A percentile compares a stretch with the other conserved stretches of the same genome.
These are phyloP conservation scores for Lasiosphaeris hirsuta DNA, from an alignment of 495 filamentous ascomycete species.

Conservation along the genomic window DNA sequence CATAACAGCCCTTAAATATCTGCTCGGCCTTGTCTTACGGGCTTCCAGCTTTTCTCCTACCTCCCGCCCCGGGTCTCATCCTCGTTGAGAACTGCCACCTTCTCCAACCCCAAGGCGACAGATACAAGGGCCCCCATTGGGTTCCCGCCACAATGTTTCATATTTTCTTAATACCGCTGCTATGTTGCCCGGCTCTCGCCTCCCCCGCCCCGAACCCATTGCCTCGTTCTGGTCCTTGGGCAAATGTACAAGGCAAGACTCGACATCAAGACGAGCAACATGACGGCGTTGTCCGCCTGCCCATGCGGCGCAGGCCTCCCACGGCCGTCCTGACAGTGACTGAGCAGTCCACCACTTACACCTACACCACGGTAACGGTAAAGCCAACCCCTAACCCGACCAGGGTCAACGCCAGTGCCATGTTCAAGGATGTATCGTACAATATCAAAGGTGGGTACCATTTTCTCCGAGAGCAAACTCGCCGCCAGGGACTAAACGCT, in stretches of 20 bases:
- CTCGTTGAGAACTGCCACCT: no score
- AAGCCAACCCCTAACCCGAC: neutral
- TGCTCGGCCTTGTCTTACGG: no score
- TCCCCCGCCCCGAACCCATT: neutral
- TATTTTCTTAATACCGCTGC: neutral
- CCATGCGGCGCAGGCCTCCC: constrained; percentile 14
- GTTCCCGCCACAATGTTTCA: neutral
- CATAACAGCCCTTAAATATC: no score
- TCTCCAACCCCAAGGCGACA: neutral
- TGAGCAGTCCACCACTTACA: neutral
- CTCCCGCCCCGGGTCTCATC: no score
- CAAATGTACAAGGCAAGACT: no score
- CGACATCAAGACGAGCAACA: neutral
- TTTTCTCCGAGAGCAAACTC: neutral
- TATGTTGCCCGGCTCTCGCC: neutral
- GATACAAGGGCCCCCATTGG: neutral
- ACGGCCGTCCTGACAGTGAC: neutral
- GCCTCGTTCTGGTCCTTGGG: no score
- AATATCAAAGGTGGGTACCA: constrained; percentile 12
- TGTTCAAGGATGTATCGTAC: constrained; percentile 22
- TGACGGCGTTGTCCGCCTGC: constrained; percentile 14
- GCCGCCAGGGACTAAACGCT: neutral
- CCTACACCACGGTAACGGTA: neutral
- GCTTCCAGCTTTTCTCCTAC: no score
- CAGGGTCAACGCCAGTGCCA: constrained; percentile 6